Base-by-base conservation (phyloP, 192 early-diverging fungal genomes). In the Funneliformis geosporum region DNA sequence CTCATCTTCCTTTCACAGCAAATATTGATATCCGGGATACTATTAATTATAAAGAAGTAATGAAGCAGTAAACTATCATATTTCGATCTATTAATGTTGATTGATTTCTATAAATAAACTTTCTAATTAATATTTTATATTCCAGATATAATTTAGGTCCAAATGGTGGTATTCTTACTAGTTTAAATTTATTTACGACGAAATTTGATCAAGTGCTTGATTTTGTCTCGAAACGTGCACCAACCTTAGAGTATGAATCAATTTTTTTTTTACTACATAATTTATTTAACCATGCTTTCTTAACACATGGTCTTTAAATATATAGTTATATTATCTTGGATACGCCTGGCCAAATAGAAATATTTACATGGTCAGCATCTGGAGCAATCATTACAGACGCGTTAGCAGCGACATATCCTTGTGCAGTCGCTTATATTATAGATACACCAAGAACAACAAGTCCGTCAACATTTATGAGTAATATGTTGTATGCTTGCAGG, bases 271-370 rank as follows among this genome's bases (percentile, higher is more conserved):
- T 28, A 10, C 5, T 39, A 39, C 16, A 71, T 25, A 25, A 7
- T 40, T 11, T 14, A 27, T 77, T 77, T 25, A 11, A 70, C 12
- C 4, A 27, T 28, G 8, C 69, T 47, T 18, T 67, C 23, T 10
- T 38, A 50, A n/a, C 8, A 8, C 50, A 23, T 8, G 8, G 9
- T n/a, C 43, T 28, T 69, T 79, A 68, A 28, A 42, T 61, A 16
- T 60, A 43, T 84, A 94, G 93, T 73, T 91, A 95, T 81, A 89
- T 96, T 60, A 82, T 96, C 28, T 87, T 95, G 60, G 97, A 99
- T 83, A 99, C 97, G 16, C 97, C 97, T 47, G 97, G 97, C 16
- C 97, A 99, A 84, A 99, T 99, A 80, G 97, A 99, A 86, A 97
- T 98, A 76, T 99, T 99, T 82, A 99, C 97, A 21, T 99, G 97